phyloP scores from a whole-genome alignment of 2,329 filamentous ascomycete genomes.

The Grosmannia serpens region DNA sequence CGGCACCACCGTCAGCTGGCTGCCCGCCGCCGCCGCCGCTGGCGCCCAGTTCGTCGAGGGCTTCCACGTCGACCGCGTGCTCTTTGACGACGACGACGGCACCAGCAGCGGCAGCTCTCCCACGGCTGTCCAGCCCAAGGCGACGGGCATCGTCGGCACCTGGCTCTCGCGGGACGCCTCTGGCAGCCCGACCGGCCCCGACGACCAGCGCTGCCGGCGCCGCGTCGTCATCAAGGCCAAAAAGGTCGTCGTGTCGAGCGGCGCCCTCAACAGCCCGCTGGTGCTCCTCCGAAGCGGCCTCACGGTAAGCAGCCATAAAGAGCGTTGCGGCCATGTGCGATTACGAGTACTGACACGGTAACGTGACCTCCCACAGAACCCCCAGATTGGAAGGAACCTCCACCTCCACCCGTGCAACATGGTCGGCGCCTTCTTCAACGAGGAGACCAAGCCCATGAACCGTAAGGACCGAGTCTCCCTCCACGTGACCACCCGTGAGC shows the following conservation, averaged over 20 bases:
- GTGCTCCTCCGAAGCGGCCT: slow-evolving; percentile 69
- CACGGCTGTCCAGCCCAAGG: background rate
- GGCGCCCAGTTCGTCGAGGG: slow-evolving; percentile 80
- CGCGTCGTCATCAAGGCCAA: slow-evolving; percentile 65
- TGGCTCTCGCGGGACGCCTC: slow-evolving; percentile 63
- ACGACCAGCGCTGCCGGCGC: slow-evolving; percentile 37
- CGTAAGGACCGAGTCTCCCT: slow-evolving; percentile 17
- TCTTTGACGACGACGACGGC: slow-evolving; percentile 46
- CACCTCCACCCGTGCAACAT: slow-evolving; percentile 65
- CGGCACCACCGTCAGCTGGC: slow-evolving; percentile 63
- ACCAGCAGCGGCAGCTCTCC: slow-evolving; percentile 10
- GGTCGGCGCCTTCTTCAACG: slow-evolving; percentile 50
- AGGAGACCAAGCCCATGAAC: slow-evolving; percentile 61
- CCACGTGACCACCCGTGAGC: background rate
- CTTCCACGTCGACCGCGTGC: slow-evolving; percentile 56
- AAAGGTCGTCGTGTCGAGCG: slow-evolving; percentile 67
- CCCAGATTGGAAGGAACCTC: slow-evolving; percentile 71
- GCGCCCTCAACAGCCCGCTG: slow-evolving; percentile 65
- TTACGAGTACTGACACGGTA: slow-evolving; percentile 10
- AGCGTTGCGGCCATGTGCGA: too few relatives aligned
- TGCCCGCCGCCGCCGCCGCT: slow-evolving; percentile 66
- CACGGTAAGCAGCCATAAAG: slow-evolving; percentile 32
- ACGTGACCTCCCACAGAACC: slow-evolving; percentile 39
- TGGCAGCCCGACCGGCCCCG: slow-evolving; percentile 40
- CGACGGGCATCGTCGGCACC: slow-evolving; percentile 52